phyloP scores from a whole-genome alignment of 352 stramenopile genomes.

The Elongisporangium anandrum region DNA sequence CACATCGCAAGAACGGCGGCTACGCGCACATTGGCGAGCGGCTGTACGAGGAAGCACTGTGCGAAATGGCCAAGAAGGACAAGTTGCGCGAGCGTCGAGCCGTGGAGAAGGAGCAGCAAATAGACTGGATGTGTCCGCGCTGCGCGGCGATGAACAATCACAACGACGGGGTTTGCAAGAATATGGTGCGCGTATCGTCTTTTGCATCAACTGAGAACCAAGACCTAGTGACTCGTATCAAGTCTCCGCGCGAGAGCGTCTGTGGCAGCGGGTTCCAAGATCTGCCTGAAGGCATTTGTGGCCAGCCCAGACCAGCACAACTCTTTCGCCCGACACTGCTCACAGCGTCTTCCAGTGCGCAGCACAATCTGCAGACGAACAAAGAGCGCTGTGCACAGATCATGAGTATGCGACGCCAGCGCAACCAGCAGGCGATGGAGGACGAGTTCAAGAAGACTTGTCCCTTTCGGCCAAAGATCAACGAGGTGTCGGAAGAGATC shows the following conservation, averaged over 20 bases:
- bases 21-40: slow-evolving; percentile 68
- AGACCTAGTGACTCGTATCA: neutral
- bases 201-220: neutral
- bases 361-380: slow-evolving; percentile 26
- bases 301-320: slow-evolving; percentile 44
- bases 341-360: slow-evolving; percentile 17
- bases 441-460: slow-evolving; percentile 61
- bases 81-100: slow-evolving; percentile 35
- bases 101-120: slow-evolving; percentile 35
- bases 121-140: slow-evolving; percentile 80
- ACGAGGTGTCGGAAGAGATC: slow-evolving; percentile 64
- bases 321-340: slow-evolving; percentile 73
- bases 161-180: slow-evolving; percentile 54
- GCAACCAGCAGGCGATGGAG: slow-evolving; percentile 51
- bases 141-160: slow-evolving; percentile 63
- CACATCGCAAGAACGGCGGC: slow-evolving; percentile 38
- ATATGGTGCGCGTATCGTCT: slow-evolving; percentile 23
- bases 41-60: slow-evolving; percentile 66
- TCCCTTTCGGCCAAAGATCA: slow-evolving; percentile 74
- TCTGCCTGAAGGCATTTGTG: slow-evolving; percentile 34
- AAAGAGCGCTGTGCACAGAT: slow-evolving; percentile 35
- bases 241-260: slow-evolving; percentile 11
- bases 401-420: slow-evolving; percentile 34
- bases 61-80: slow-evolving; percentile 61
- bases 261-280: slow-evolving; percentile 12